Conservation (phyloP, 441 rosid species). For the Gossypium lobatum region DNA sequence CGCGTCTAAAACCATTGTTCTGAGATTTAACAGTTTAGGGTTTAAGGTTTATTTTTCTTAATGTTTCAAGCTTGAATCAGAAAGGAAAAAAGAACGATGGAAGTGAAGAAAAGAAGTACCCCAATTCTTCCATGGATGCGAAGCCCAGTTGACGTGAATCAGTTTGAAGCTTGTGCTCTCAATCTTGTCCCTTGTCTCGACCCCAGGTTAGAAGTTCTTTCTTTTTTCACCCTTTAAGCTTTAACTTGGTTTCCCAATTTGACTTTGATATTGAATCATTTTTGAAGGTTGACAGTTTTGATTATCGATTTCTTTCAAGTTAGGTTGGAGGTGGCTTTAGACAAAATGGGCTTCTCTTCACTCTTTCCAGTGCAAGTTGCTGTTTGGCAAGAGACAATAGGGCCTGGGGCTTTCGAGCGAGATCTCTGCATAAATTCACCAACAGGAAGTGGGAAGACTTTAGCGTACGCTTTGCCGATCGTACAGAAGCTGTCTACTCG, state of each 20-base stretch:
- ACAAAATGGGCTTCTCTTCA: constrained; percentile 53
- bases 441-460: constrained; percentile 89
- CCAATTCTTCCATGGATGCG: constrained; percentile 95
- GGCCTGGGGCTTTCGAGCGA: constrained; percentile 80
- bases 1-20: background rate
- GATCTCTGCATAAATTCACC: constrained; percentile 90
- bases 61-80: background rate
- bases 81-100: constrained; percentile 19
- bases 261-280: background rate
- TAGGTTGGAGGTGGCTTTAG: constrained; percentile 64
- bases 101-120: constrained; percentile 24
- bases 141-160: constrained; percentile 61
- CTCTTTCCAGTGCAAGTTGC: constrained; percentile 83
- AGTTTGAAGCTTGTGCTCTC: constrained; percentile 45
- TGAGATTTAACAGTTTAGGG: background rate
- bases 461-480: constrained; percentile 86
- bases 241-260: background rate
- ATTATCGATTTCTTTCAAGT: constrained; percentile 4
- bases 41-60: background rate
- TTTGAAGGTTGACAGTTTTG: background rate
- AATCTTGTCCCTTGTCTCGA: constrained; percentile 65
- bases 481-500: constrained; percentile 65
- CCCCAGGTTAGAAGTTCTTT: constrained; percentile 40
- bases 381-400: constrained; percentile 88
- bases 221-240: background rate